Percentiles rank a stretch among this genome's conserved stretches.
phyloP scores from a whole-genome alignment of 1,284 basidiomycete species.

The Puccinia hordei region DNA sequence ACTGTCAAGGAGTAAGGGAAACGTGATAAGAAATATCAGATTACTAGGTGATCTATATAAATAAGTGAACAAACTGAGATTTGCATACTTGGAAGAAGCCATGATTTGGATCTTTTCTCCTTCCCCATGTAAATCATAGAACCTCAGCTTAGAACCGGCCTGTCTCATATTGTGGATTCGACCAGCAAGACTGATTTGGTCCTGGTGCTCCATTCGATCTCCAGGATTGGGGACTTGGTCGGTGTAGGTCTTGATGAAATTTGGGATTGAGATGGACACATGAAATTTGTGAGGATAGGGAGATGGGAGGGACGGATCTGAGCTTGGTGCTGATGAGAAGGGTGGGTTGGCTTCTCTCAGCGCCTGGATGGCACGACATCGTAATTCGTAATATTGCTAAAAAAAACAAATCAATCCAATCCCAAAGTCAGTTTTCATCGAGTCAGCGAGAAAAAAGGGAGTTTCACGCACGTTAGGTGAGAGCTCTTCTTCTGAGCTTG shows the following conservation, averaged over 20 bases:
- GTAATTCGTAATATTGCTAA: constrained; percentile 91
- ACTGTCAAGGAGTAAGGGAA: constrained; percentile 46
- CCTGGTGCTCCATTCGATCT: constrained; percentile 43
- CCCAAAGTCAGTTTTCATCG: constrained; percentile 47
- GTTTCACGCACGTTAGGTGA: constrained; percentile 66
- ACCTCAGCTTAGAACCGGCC: constrained; percentile 80
- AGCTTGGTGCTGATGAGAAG: constrained; percentile 66
- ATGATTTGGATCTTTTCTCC: constrained; percentile 93
- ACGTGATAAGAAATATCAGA: neutral
- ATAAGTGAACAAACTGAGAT: neutral
- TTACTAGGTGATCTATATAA: neutral
- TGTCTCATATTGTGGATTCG: constrained; percentile 87
- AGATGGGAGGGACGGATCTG: constrained; percentile 66
- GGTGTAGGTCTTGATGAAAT: constrained; percentile 73
- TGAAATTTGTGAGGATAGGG: constrained; percentile 99
- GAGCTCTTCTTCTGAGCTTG: constrained; percentile 71
- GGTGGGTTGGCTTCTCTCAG: constrained; percentile 64
- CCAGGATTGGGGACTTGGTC: constrained; percentile 37
- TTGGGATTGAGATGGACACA: constrained; percentile 75
- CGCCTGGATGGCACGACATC: constrained; percentile 81
- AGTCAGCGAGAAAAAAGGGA: neutral
- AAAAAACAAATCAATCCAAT: constrained; percentile 54
- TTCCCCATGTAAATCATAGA: constrained; percentile 93
- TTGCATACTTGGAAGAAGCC: constrained; percentile 79
- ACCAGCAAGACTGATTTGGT: constrained; percentile 72